Conservation (phyloP, 257 asterid species). For the Anisodus tanguticus region DNA sequence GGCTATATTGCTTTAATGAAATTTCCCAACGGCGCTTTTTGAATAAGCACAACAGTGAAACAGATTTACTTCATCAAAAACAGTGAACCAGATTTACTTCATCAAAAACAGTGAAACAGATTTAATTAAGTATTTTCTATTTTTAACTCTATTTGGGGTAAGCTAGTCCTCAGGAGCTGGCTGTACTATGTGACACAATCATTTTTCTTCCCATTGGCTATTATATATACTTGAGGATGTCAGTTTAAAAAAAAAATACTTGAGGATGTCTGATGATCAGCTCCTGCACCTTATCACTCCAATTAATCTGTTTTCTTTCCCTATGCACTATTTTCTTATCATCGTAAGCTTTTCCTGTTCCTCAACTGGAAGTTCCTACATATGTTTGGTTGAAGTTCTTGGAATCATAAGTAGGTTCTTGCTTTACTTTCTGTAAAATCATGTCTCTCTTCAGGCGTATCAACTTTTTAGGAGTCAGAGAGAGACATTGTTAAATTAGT, state of each 20-base stretch:
- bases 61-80: neutral
- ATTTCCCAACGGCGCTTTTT: neutral
- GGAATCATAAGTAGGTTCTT: slow-evolving; percentile 24
- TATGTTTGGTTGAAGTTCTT: slow-evolving; percentile 10
- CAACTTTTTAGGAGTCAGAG: slow-evolving; percentile 12
- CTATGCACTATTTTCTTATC: neutral
- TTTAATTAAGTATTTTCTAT: neutral
- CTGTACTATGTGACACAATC: neutral
- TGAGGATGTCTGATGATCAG: neutral
- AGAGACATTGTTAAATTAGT: neutral
- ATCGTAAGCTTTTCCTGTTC: slow-evolving; percentile 7
- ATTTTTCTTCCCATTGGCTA: neutral
- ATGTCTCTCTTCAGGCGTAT: neutral
- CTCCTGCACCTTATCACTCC: neutral
- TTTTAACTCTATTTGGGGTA: slow-evolving; percentile 4
- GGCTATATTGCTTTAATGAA: slow-evolving; percentile 22
- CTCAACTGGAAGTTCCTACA: slow-evolving; percentile 10
- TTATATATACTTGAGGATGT: neutral
- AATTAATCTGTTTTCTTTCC: slow-evolving; percentile 11
- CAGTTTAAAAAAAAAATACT: neutral
- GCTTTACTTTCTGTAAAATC: neutral
- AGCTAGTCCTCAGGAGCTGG: slow-evolving; percentile 7
- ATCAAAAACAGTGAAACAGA: neutral
- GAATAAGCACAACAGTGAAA: neutral
- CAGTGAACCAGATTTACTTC: neutral